These are phyloP conservation scores for Collybiopsis confluens DNA, from an alignment of 768 basidiomycete genomes.

Conservation along the genomic window DNA sequence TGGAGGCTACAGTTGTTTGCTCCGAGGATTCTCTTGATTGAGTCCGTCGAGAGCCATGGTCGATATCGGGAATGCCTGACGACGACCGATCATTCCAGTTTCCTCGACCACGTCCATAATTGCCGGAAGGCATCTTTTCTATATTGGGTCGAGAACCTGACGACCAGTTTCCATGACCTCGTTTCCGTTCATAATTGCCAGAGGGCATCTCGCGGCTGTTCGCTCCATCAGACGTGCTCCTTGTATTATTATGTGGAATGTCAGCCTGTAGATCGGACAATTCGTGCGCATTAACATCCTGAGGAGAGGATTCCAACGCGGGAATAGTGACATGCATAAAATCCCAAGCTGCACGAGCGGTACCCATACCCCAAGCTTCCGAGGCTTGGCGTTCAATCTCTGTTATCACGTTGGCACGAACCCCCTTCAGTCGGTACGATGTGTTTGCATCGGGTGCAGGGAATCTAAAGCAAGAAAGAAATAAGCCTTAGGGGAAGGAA, in stretches of 20 bases:
- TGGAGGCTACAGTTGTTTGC: too few species aligned
- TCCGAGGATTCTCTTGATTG: background rate
- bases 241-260: background rate
- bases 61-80: too few species aligned
- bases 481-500: background rate
- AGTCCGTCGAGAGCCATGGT: background rate
- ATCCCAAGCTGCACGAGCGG: conserved; percentile 53
- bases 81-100: too few species aligned
- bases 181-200: background rate
- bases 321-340: conserved; percentile 39
- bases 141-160: background rate
- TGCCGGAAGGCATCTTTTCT: too few species aligned
- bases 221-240: background rate
- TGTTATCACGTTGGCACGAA: conserved; percentile 41
- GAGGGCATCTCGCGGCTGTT: too few species aligned
- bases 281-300: background rate
- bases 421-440: conserved; percentile 20
- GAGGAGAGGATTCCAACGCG: background rate
- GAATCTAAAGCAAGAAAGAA: conserved; percentile 42
- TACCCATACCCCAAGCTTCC: conserved; percentile 48
- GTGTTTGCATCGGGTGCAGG: conserved; percentile 39
- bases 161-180: background rate
- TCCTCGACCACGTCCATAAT: too few species aligned
- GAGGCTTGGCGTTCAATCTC: conserved; percentile 66
- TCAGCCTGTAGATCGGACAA: background rate